Conservation (phyloP, 2,329 filamentous ascomycete genomes). For the Pyrenochaeta sp. region DNA sequence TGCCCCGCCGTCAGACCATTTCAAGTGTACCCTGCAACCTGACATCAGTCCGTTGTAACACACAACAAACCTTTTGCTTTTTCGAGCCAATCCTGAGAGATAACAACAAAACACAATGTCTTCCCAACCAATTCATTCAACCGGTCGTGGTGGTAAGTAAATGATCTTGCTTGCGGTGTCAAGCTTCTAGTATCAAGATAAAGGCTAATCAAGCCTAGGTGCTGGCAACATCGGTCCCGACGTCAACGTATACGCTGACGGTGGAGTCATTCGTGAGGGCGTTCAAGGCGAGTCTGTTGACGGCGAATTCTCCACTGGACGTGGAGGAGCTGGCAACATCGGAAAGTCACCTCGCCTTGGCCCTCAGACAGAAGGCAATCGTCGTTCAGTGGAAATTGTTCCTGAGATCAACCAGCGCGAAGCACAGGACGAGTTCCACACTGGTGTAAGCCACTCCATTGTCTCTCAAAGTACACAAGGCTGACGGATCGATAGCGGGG, state of each 20-base stretch:
- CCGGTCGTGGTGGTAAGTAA: constrained; percentile 63
- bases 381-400: constrained; percentile 51
- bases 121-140: constrained; percentile 57
- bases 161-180: not conserved
- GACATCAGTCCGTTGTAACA: constrained; percentile 10
- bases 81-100: not conserved
- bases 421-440: constrained; percentile 55
- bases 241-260: constrained; percentile 55
- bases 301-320: constrained; percentile 52
- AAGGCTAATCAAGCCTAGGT: constrained; percentile 48
- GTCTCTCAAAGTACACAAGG: not conserved
- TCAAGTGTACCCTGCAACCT: constrained; percentile 13
- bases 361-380: constrained; percentile 30
- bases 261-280: constrained; percentile 56
- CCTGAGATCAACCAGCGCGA: constrained; percentile 53
- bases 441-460: constrained; percentile 46
- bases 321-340: constrained; percentile 54
- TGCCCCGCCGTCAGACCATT: constrained; percentile 7
- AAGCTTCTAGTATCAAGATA: not conserved
- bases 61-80: constrained; percentile 16
- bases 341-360: constrained; percentile 43
- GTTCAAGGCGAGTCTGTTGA: constrained; percentile 46
- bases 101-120: constrained; percentile 30
- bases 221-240: constrained; percentile 66
- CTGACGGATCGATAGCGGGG: constrained; percentile 46